Evolutionary conservation across 352 stramenopile species (phyloP).

Genomic region (Phytophthora litchii): DNA sequence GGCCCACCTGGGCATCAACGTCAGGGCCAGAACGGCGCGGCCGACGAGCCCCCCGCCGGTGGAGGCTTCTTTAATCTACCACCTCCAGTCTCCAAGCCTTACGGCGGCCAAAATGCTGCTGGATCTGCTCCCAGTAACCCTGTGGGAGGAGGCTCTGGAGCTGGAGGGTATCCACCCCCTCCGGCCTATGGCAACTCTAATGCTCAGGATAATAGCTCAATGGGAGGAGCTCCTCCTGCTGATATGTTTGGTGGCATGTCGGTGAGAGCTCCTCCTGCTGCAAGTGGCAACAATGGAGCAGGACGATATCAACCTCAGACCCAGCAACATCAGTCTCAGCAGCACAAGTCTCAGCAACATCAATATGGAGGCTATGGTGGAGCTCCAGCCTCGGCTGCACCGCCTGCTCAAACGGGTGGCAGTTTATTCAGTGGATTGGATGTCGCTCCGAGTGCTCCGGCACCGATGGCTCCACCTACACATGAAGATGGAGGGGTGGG

Average conservation of each 20-base stretch:
- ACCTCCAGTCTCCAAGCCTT: conserved; percentile 61
- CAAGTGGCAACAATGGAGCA: conserved; percentile 13
- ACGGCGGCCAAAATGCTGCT: conserved; percentile 27
- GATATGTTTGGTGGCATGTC: conserved; percentile 87
- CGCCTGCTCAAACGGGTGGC: conserved; percentile 9
- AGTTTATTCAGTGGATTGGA: conserved; percentile 64
- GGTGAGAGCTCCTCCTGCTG: conserved; percentile 42
- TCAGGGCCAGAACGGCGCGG: conserved; percentile 26
- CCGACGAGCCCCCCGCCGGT: conserved; percentile 48
- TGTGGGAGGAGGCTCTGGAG: conserved; percentile 11
- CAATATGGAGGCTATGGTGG: conserved; percentile 45
- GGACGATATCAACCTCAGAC: conserved; percentile 27
- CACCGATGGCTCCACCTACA: conserved; percentile 10
- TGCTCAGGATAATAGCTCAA: conserved; percentile 23
- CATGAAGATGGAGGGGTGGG: conserved; percentile 25
- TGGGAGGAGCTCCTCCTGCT: conserved; percentile 6
- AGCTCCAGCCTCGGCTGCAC: conserved; percentile 1
- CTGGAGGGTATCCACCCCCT: conserved; percentile 25
- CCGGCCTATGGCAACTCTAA: conserved; percentile 24
- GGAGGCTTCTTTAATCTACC: conserved; percentile 89
- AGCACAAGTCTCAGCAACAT: conserved; percentile 1
- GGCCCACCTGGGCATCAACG: conserved; percentile 61
- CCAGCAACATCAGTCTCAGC: conserved; percentile 4
- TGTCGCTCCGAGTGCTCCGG: conserved; percentile 34
- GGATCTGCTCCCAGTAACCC: conserved; percentile 18